These are phyloP conservation scores for Torulaspora microellipsoides DNA, from an alignment of 805 yeast genomes.

Conservation along the genomic window DNA sequence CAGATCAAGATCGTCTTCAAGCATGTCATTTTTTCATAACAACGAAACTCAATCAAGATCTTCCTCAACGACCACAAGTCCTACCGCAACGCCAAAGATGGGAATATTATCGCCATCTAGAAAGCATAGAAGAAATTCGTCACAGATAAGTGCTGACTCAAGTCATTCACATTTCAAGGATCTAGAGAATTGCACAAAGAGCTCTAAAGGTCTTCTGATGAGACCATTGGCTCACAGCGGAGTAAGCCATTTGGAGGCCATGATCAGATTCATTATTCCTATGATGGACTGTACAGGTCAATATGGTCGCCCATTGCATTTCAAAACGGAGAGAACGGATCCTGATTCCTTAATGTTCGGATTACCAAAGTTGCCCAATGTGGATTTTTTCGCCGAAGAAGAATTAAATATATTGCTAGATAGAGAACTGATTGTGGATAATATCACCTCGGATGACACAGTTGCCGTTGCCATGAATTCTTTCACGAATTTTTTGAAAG, in stretches of 20 bases:
- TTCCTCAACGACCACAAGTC: constrained; percentile 4
- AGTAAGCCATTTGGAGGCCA: constrained; percentile 60
- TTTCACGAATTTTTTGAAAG: constrained; percentile 10
- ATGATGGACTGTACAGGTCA: constrained; percentile 59
- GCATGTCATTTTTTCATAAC: constrained; percentile 7
- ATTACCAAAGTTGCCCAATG: constrained; percentile 66
- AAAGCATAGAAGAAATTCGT: constrained; percentile 11
- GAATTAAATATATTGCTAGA: constrained; percentile 16
- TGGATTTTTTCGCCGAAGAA: constrained; percentile 42
- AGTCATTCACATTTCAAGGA: constrained; percentile 5
- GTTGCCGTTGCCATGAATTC: constrained; percentile 18
- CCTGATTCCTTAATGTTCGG: constrained; percentile 58
- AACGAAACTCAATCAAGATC: constrained; percentile 5
- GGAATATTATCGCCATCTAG: constrained; percentile 17
- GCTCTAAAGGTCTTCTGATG: constrained; percentile 37
- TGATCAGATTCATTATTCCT: constrained; percentile 63
- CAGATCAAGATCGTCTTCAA: constrained; percentile 12
- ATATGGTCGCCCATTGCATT: constrained; percentile 68
- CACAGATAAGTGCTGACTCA: constrained; percentile 13
- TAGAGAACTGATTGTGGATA: constrained; percentile 1
- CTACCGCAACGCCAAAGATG: constrained; percentile 7
- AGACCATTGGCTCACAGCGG: constrained; percentile 69
- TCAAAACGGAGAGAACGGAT: constrained; percentile 50
- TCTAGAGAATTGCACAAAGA: constrained; percentile 8
- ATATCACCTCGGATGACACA: constrained; percentile 11